These are phyloP conservation scores for Termitomyces sp. DNA, from an alignment of 768 basidiomycete species.

Conservation along the genomic window DNA sequence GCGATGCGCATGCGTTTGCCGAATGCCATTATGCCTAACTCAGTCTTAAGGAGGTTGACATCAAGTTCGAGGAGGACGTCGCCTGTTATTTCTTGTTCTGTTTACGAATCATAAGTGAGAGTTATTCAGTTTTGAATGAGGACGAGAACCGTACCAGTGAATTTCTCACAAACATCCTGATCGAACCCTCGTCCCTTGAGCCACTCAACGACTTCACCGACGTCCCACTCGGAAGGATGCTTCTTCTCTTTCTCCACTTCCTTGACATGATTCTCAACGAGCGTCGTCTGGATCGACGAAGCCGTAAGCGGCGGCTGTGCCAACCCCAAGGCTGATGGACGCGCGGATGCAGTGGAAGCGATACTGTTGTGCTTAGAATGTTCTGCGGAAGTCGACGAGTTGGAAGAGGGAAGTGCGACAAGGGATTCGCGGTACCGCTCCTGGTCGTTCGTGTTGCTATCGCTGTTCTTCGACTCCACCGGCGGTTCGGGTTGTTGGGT, in stretches of 20 bases:
- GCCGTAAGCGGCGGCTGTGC: slow-evolving; percentile 16
- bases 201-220: slow-evolving; percentile 92
- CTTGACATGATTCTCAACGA: not conserved
- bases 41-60: slow-evolving; percentile 83
- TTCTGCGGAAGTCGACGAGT: slow-evolving; percentile 14
- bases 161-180: slow-evolving; percentile 77
- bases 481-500: not conserved
- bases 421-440: slow-evolving; percentile 30
- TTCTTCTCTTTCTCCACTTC: slow-evolving; percentile 31
- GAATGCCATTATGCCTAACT: slow-evolving; percentile 91
- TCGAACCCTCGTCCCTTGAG: slow-evolving; percentile 83
- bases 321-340: slow-evolving; percentile 11
- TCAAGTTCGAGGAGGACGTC: slow-evolving; percentile 96
- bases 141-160: slow-evolving; percentile 59
- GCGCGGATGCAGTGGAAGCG: slow-evolving; percentile 17
- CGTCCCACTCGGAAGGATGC: slow-evolving; percentile 74
- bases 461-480: slow-evolving; percentile 1
- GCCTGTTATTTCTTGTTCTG: slow-evolving; percentile 98
- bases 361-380: slow-evolving; percentile 45
- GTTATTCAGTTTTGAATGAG: not conserved
- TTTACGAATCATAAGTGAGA: slow-evolving; percentile 6
- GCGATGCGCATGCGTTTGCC: slow-evolving; percentile 93
- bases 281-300: slow-evolving; percentile 1
- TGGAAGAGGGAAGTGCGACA: slow-evolving; percentile 25
- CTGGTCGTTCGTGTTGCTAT: slow-evolving; percentile 17